Percentiles rank a stretch among this genome's conserved stretches.
Conservation (phyloP, 176 grass and related monocot genomes). For the Zoysia pacifica region DNA sequence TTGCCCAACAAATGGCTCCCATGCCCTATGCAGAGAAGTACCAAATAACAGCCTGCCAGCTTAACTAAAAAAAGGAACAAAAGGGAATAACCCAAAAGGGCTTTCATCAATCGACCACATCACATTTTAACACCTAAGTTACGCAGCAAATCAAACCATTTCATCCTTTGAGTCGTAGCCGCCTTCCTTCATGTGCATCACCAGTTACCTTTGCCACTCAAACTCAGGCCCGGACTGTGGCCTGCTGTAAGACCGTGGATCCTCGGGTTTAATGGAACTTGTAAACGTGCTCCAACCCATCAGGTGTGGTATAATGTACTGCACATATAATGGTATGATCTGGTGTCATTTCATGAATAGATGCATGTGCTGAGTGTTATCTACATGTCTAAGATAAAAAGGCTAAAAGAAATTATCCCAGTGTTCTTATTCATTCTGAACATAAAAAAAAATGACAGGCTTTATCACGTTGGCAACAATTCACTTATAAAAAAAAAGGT, state of each 20-base stretch:
- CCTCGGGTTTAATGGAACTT: conserved; percentile 69
- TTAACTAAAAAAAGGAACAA: background rate
- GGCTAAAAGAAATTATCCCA: background rate
- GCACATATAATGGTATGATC: conserved; percentile 27
- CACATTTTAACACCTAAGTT: conserved; percentile 12
- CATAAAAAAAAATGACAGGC: background rate
- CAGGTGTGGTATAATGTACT: conserved; percentile 89
- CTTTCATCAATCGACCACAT: conserved; percentile 22
- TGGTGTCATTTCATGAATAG: background rate
- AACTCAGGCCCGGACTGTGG: conserved; percentile 54
- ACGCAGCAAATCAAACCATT: conserved; percentile 17
- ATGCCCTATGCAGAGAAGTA: background rate
- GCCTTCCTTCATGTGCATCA: background rate
- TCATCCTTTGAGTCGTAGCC: conserved; percentile 1
- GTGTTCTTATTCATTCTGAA: background rate
- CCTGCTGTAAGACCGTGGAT: conserved; percentile 42
- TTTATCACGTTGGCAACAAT: background rate
- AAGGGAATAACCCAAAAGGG: background rate
- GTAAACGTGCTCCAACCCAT: conserved; percentile 87
- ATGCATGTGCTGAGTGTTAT: background rate
- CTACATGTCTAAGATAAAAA: background rate
- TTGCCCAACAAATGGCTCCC: background rate
- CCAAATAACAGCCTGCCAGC: background rate
- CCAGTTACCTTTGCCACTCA: conserved; percentile 66
- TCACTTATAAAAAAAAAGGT: background rate